Evolutionary conservation across 345 rosid genomes (phyloP).

Genomic region (Nasturtium officinale): DNA sequence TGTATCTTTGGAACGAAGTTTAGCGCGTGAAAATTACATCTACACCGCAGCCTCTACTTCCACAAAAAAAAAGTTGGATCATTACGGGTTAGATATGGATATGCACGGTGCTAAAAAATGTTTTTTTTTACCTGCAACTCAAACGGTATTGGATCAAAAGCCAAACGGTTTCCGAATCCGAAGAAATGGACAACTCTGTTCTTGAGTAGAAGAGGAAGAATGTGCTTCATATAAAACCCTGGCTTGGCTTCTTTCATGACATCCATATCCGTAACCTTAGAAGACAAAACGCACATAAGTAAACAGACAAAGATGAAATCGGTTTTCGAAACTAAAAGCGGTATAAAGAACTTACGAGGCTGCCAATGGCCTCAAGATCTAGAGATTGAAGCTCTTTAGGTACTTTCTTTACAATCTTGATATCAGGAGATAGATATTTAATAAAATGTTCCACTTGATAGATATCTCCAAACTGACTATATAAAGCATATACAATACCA

Average conservation of each 20-base stretch:
- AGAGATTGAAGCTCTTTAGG: slow-evolving; percentile 77
- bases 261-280: slow-evolving; percentile 77
- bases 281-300: neutral
- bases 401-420: slow-evolving; percentile 79
- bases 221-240: slow-evolving; percentile 75
- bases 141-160: slow-evolving; percentile 90
- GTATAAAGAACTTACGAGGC: slow-evolving; percentile 68
- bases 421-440: slow-evolving; percentile 74
- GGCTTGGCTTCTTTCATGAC: slow-evolving; percentile 82
- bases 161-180: slow-evolving; percentile 95
- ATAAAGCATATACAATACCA: slow-evolving; percentile 19
- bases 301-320: neutral
- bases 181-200: slow-evolving; percentile 80
- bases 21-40: slow-evolving; percentile 93
- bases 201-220: slow-evolving; percentile 76
- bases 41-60: slow-evolving; percentile 95
- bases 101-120: neutral
- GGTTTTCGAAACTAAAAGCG: neutral
- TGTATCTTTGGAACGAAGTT: slow-evolving; percentile 80
- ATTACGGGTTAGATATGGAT: slow-evolving; percentile 4
- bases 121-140: slow-evolving; percentile 70
- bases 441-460: slow-evolving; percentile 92
- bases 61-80: slow-evolving; percentile 36
- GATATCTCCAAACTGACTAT: slow-evolving; percentile 88
- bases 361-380: slow-evolving; percentile 88